A percentile compares a stretch with the other conserved stretches of the same genome.
These are phyloP conservation scores for Coemansia aciculifera DNA, from an alignment of 192 early-diverging fungal genomes.

Conservation along the genomic window DNA sequence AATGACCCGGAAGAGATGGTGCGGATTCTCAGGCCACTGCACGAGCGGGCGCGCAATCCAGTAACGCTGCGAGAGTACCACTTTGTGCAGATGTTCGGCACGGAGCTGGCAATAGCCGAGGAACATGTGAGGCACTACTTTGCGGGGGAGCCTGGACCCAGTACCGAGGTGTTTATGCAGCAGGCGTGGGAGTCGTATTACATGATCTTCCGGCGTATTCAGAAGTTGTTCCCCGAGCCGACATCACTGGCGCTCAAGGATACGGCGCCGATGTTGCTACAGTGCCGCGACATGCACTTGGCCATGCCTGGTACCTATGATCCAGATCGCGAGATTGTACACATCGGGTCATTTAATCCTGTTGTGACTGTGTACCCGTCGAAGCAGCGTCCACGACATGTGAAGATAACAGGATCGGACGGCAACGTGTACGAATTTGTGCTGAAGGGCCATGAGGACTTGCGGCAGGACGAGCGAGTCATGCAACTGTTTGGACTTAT, in stretches of 20 bases:
- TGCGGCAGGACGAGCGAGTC: conserved; percentile 95
- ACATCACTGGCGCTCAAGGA: conserved; percentile 81
- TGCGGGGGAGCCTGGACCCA: conserved; percentile 53
- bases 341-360: conserved; percentile 79
- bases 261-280: conserved; percentile 83
- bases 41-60: conserved; percentile 68
- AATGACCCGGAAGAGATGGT: conserved; percentile 89
- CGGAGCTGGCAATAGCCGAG: conserved; percentile 80
- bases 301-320: conserved; percentile 86
- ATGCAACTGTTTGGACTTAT: conserved; percentile 99
- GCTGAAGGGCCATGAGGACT: conserved; percentile 95
- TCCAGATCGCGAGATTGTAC: conserved; percentile 78
- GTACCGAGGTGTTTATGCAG: conserved; percentile 77
- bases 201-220: conserved; percentile 67
- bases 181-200: conserved; percentile 94
- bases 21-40: conserved; percentile 78
- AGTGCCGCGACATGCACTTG: conserved; percentile 81
- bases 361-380: conserved; percentile 81
- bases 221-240: too few relatives aligned
- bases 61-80: conserved; percentile 87
- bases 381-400: conserved; percentile 85
- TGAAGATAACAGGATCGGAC: conserved; percentile 83
- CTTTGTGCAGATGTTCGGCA: conserved; percentile 88
- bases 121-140: conserved; percentile 79
- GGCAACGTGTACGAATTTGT: conserved; percentile 86